These are phyloP conservation scores for Apiospora arundinis DNA, from an alignment of 2,329 filamentous ascomycete species.

Conservation along the genomic window DNA sequence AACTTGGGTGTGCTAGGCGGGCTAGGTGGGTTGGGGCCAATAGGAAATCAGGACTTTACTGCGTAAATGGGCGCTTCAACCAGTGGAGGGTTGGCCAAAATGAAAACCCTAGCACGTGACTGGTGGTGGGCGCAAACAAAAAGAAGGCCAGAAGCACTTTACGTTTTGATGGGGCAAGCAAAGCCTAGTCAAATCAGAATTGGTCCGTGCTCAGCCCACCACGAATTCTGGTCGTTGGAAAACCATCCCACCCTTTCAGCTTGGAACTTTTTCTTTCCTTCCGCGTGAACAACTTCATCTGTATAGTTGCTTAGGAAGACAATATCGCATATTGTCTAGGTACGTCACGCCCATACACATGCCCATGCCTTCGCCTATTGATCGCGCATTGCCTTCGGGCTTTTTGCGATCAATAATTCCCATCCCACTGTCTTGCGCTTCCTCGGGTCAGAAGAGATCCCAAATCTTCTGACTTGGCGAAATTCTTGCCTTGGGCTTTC, in stretches of 20 bases:
- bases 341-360: slow-evolving; percentile 49
- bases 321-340: slow-evolving; percentile 66
- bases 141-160: background rate
- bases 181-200: slow-evolving; percentile 24
- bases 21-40: background rate
- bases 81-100: slow-evolving; percentile 32
- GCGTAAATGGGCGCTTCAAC: background rate
- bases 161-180: slow-evolving; percentile 21
- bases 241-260: slow-evolving; percentile 15
- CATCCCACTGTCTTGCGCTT: background rate
- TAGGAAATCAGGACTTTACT: background rate
- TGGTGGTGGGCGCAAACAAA: background rate
- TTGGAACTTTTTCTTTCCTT: slow-evolving; percentile 18
- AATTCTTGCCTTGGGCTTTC: background rate
- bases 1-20: background rate
- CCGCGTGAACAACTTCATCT: slow-evolving; percentile 49
- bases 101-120: slow-evolving; percentile 38
- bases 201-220: slow-evolving; percentile 7
- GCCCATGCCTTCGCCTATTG: background rate
- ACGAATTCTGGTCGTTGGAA: slow-evolving; percentile 3
- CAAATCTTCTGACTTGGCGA: background rate
- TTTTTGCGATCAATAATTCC: background rate
- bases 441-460: background rate
- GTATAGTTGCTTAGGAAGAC: slow-evolving; percentile 68
- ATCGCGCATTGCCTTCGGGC: background rate